Evolutionary conservation across 176 grass and related monocot genomes (phyloP).

Genomic region (Poa pratensis): DNA sequence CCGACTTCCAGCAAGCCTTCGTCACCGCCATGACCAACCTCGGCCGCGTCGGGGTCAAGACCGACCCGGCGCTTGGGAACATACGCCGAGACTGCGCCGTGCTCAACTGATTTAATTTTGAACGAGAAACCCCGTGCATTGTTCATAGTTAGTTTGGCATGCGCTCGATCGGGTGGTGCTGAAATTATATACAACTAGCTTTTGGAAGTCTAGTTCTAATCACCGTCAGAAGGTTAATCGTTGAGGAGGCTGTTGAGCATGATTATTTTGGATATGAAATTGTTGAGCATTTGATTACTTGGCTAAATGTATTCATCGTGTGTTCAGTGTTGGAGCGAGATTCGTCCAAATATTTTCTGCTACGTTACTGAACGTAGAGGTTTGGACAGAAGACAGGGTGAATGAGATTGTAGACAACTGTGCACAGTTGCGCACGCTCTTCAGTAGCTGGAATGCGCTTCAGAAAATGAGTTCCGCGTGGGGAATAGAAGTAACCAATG

Average conservation of each 20-base stretch:
- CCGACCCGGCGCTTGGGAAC: constrained; percentile 65
- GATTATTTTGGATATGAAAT: not conserved
- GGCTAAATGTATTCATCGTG: constrained; percentile 4
- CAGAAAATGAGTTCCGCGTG: not conserved
- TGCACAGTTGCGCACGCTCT: not conserved
- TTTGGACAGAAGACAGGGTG: no score
- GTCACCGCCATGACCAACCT: constrained; percentile 65
- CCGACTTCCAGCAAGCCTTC: constrained; percentile 70
- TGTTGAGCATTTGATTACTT: not conserved
- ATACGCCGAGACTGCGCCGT: constrained; percentile 80
- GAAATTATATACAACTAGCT: constrained; percentile 34
- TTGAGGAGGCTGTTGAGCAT: constrained; percentile 11
- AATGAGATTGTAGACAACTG: not conserved
- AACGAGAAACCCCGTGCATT: not conserved
- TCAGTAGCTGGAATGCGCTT: not conserved
- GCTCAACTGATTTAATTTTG: constrained; percentile 37
- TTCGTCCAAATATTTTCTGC: not conserved
- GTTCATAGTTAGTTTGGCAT: constrained; percentile 12
- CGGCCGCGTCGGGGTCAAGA: constrained; percentile 86
- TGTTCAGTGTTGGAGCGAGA: not conserved
- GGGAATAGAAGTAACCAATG: not conserved
- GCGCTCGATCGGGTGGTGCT: not conserved
- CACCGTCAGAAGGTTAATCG: not conserved
- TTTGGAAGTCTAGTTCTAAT: constrained; percentile 29
- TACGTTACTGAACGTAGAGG: no score